Conservation (phyloP, 495 filamentous ascomycete species). For the Penicillium canescens region DNA sequence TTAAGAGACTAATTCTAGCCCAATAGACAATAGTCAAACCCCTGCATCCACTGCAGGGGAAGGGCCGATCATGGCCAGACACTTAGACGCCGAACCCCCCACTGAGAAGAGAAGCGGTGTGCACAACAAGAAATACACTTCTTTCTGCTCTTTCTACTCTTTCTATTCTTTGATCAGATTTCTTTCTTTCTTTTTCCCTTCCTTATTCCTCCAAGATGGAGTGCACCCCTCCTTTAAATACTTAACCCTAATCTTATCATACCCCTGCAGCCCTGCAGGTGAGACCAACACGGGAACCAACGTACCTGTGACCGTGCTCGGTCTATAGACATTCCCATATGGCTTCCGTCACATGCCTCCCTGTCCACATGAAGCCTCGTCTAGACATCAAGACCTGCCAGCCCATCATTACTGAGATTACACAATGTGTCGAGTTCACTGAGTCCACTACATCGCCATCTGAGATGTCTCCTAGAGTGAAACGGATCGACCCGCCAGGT, state of each 20-base stretch:
- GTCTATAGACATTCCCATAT: constrained; percentile 9
- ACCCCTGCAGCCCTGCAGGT: background rate
- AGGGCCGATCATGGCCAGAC: constrained; percentile 11
- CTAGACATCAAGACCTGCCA: constrained; percentile 12
- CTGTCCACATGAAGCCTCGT: constrained; percentile 18
- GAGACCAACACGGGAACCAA: background rate
- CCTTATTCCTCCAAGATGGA: constrained; percentile 1
- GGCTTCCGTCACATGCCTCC: constrained; percentile 34
- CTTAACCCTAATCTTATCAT: constrained; percentile 21
- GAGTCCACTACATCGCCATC: background rate
- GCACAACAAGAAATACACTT: constrained; percentile 1
- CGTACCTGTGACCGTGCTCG: background rate
- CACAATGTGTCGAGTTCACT: constrained; percentile 11
- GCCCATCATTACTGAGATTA: constrained; percentile 12
- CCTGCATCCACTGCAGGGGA: constrained; percentile 18
- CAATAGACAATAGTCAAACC: constrained; percentile 1
- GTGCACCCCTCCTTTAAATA: constrained; percentile 2
- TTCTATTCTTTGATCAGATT: constrained; percentile 1
- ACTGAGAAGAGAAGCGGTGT: constrained; percentile 14
- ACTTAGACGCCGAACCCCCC: constrained; percentile 10
- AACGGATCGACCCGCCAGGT: constrained; percentile 19
- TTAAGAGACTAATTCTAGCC: background rate
- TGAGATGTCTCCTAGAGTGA: constrained; percentile 23
- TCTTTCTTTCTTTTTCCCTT: background rate
- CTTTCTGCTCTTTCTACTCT: background rate